Conservation (phyloP, 495 filamentous ascomycete species). For the Lophiotrema nucula region DNA sequence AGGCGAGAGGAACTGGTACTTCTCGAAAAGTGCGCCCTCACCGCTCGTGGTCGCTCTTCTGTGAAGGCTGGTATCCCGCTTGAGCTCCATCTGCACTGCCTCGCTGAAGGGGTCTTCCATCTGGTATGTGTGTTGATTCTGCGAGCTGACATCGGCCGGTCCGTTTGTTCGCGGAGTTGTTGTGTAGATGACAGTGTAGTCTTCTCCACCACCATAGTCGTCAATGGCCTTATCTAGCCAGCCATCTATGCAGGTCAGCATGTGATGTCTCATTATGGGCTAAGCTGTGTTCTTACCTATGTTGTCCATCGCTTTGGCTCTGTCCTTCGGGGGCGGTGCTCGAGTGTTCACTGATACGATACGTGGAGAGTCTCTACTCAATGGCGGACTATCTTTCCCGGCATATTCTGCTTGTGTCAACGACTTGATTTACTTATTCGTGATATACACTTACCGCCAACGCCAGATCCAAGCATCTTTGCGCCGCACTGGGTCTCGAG, state of each 20-base stretch:
- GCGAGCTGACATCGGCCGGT: conserved; percentile 3
- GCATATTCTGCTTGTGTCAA: no score
- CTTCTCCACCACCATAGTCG: conserved; percentile 50
- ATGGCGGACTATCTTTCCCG: no score
- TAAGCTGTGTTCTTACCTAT: not conserved
- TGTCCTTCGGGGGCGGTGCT: not conserved
- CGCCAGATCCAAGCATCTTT: conserved; percentile 4
- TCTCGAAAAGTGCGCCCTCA: conserved; percentile 71
- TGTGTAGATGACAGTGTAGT: conserved; percentile 64
- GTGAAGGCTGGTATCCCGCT: conserved; percentile 50
- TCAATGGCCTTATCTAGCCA: conserved; percentile 57
- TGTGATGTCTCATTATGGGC: no score
- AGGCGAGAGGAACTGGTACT: conserved; percentile 87
- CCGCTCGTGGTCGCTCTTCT: conserved; percentile 38
- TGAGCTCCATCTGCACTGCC: conserved; percentile 57
- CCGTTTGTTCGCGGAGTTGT: conserved; percentile 47
- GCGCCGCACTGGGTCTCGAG: conserved; percentile 30
- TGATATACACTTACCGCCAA: no score
- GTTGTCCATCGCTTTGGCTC: not conserved
- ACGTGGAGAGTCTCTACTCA: not conserved
- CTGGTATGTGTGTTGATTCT: conserved; percentile 46
- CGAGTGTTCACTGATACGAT: not conserved
- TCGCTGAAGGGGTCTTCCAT: conserved; percentile 52
- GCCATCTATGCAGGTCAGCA: conserved; percentile 50
- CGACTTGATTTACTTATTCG: no score